Conservation (phyloP, 805 yeast species). For the Metschnikowia cubensis region DNA sequence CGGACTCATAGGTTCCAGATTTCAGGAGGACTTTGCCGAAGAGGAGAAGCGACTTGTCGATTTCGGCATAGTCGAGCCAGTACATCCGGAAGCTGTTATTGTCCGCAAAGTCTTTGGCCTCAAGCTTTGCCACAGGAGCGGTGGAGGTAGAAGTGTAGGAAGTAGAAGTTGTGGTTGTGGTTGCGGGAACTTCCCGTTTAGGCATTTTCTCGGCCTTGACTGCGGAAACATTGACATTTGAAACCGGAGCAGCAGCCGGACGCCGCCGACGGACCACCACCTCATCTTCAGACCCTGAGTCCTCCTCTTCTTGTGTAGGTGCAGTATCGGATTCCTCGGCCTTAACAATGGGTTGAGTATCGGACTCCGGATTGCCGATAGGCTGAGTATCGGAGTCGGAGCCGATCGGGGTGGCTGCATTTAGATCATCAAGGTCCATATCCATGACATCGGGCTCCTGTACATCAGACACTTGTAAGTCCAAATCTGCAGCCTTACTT, state of each 20-base stretch:
- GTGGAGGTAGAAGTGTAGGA: too few relatives aligned
- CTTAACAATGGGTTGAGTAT: neutral
- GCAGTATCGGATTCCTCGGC: neutral
- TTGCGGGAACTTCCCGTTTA: constrained; percentile 16
- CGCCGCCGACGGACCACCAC: constrained; percentile 52
- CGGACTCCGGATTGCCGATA: neutral
- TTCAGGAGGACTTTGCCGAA: constrained; percentile 75
- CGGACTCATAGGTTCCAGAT: constrained; percentile 60
- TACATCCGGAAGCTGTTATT: constrained; percentile 61
- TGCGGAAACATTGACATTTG: constrained; percentile 39
- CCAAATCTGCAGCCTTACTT: neutral
- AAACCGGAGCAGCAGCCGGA: constrained; percentile 45
- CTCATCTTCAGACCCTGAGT: constrained; percentile 48
- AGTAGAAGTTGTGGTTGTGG: constrained; percentile 15
- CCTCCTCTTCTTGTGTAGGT: neutral
- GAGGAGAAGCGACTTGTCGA: constrained; percentile 60
- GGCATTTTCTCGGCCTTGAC: constrained; percentile 28
- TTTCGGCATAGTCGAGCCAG: constrained; percentile 88
- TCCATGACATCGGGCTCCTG: neutral
- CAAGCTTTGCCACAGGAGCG: constrained; percentile 25
- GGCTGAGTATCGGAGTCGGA: neutral
- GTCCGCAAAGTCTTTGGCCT: constrained; percentile 13
- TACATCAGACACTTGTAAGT: neutral
- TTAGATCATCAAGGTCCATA: neutral
- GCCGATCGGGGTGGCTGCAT: neutral